Percentiles rank a stretch among this genome's conserved stretches.
phyloP scores from a whole-genome alignment of 441 rosid genomes.

The Biscutella laevigata region DNA sequence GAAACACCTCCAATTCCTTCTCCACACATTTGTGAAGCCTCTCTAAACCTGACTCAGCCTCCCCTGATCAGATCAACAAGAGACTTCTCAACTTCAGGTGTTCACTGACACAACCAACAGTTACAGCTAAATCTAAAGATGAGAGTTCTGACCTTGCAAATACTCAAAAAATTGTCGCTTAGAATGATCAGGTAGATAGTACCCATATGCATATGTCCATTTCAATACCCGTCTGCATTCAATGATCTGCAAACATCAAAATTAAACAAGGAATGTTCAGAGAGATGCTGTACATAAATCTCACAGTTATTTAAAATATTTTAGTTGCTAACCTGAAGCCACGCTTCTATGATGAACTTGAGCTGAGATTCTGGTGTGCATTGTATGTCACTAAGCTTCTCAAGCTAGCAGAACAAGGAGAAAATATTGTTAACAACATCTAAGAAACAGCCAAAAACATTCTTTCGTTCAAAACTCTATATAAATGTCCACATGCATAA shows the following conservation, averaged over 20 bases:
- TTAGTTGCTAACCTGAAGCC: constrained; percentile 45
- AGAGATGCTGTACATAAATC: background rate
- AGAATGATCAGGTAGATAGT: constrained; percentile 35
- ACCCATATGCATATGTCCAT: constrained; percentile 81
- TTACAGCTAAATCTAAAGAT: constrained; percentile 5
- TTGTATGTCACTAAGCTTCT: constrained; percentile 33
- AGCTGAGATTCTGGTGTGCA: constrained; percentile 38
- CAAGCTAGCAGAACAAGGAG: constrained; percentile 28
- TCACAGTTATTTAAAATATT: background rate
- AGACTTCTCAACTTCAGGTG: constrained; percentile 1
- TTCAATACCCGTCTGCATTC: constrained; percentile 67
- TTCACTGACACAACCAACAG: constrained; percentile 4
- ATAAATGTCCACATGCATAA: background rate
- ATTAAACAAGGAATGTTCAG: background rate
- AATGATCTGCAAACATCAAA: constrained; percentile 37
- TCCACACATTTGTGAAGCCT: constrained; percentile 96
- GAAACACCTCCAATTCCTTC: constrained; percentile 57
- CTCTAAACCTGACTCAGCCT: constrained; percentile 89
- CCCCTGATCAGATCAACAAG: constrained; percentile 47
- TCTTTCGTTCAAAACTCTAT: background rate
- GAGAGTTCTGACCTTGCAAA: constrained; percentile 27
- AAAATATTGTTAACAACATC: constrained; percentile 1
- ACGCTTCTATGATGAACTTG: constrained; percentile 50
- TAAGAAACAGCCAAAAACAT: constrained; percentile 13
- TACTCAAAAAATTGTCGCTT: constrained; percentile 32